Conservation (phyloP, 1,284 basidiomycete genomes). For the Puccinia horiana region DNA sequence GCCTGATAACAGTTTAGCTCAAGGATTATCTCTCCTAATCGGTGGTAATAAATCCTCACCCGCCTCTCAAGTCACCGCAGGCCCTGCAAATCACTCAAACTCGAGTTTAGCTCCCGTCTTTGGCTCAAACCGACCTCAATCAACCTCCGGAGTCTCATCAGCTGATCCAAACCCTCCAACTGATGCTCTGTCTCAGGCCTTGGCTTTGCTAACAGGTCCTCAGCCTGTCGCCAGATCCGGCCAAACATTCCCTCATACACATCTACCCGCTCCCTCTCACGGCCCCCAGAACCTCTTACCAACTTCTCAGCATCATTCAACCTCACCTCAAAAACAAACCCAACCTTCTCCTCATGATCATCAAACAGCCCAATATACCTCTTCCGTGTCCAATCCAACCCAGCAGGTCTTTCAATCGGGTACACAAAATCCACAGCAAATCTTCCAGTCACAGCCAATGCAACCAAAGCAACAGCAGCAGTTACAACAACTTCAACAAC, state of each 20-base stretch:
- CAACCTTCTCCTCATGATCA: conserved; percentile 17
- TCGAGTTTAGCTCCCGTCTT: neutral
- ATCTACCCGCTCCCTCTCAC: neutral
- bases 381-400: neutral
- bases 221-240: neutral
- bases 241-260: neutral
- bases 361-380: neutral
- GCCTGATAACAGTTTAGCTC: conserved; percentile 31
- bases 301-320: neutral
- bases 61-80: conserved; percentile 4
- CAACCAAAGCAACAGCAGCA: conserved; percentile 40
- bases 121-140: neutral
- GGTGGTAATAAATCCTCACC: conserved; percentile 5
- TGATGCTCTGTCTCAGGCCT: conserved; percentile 27
- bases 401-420: neutral
- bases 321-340: neutral
- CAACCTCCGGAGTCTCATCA: conserved; percentile 1
- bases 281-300: conserved; percentile 3
- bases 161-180: conserved; percentile 4
- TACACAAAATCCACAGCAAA: conserved; percentile 30
- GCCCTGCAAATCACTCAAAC: conserved; percentile 6
- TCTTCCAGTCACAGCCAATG: conserved; percentile 19
- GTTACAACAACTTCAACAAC: conserved; percentile 25
- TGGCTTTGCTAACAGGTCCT: conserved; percentile 14
- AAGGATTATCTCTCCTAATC: conserved; percentile 28